Evolutionary conservation across 116 monocot genomes (phyloP), one percentile per base, ranked within the genome.

Genomic region (Thalassia testudinum): DNA sequence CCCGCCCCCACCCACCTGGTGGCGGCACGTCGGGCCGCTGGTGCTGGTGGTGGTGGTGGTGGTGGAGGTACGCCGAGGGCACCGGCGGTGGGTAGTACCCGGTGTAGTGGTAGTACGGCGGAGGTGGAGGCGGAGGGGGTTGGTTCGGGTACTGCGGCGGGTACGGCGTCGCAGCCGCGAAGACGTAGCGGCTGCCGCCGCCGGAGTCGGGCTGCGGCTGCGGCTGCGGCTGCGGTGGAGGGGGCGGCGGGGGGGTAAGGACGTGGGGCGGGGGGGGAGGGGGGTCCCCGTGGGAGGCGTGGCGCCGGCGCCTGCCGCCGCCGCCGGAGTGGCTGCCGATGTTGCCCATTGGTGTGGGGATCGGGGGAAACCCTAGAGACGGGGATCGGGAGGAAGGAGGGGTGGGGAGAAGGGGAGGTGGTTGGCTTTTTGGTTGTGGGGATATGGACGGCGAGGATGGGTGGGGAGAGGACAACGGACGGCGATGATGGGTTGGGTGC

Each of bases 161-260:
- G 66, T 75, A 83, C 8, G 77, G 83, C 16, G 83, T 73, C 18
- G 83, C 83, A 5, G 87, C 78, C 8, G 83, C 83, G 68, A 93
- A 87, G 42, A 83, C 83, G 63, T 76, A 87, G 37, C 78, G 80
- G 63, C 80, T 87, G 7, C 68, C 74, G 37, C 74, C 49, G 49
- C 73, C 50, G 20, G 21, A 24, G 23, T 67, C 74, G 43, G 49
- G 64, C 17, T 60, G 70, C 24, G 57, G 66, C 22, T 60, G 60
- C 12, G 60, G 57, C 22, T 44, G 42, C 43, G 47, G 50, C 3
- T 24, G 42, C 29, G 49, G 62, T 7, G 28, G 37, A 14, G 34
- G 57, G 16, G 62, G 28, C 23, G 58, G 55, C 52, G 37, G 54
- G 21, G 52, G 55, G 49, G 34, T 52, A 23, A 65, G 58, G 27